phyloP scores from a whole-genome alignment of 441 rosid species.

The Adansonia grandidieri region DNA sequence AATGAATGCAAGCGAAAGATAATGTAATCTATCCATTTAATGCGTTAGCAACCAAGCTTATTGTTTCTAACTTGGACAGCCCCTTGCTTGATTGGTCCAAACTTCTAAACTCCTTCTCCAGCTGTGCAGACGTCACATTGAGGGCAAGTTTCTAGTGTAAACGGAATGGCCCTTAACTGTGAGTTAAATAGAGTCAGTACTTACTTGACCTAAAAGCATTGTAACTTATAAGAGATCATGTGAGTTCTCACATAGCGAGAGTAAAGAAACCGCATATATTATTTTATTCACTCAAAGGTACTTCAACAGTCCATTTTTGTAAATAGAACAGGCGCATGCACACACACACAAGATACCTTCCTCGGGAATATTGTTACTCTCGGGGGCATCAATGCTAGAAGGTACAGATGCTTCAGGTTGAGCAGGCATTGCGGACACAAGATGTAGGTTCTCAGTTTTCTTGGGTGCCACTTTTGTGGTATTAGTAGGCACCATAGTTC shows the following conservation, averaged over 20 bases:
- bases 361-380: constrained; percentile 39
- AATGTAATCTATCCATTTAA: not conserved
- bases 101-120: constrained; percentile 56
- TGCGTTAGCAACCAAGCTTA: constrained; percentile 44
- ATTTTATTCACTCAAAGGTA: no score
- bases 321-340: not conserved
- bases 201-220: not conserved
- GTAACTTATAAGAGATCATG: not conserved
- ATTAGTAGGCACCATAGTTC: constrained; percentile 36
- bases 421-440: constrained; percentile 33
- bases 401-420: constrained; percentile 42
- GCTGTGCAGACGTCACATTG: constrained; percentile 44
- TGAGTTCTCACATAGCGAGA: constrained; percentile 2
- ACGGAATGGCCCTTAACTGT: constrained; percentile 63
- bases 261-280: not conserved
- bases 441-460: constrained; percentile 37
- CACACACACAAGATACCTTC: constrained; percentile 45
- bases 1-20: constrained; percentile 25
- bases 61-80: constrained; percentile 63
- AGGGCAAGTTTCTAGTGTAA: constrained; percentile 60
- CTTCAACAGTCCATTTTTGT: not conserved
- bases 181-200: constrained; percentile 25
- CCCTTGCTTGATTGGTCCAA: constrained; percentile 63
- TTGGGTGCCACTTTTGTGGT: constrained; percentile 33
- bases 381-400: constrained; percentile 32